phyloP scores from a whole-genome alignment of 345 rosid species.

The Isatis tinctoria region DNA sequence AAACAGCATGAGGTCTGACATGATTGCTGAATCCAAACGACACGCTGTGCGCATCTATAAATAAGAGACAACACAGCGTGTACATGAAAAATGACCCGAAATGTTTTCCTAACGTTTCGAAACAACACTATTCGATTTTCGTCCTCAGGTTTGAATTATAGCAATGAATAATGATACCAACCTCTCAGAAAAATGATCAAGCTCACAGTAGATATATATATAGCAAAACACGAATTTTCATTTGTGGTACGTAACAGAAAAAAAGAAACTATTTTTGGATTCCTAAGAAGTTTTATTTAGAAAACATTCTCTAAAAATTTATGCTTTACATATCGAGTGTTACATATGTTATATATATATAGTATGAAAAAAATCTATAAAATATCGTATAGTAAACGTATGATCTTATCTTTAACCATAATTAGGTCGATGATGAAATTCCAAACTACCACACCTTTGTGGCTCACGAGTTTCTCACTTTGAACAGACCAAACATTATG shows the following conservation, averaged over 20 bases:
- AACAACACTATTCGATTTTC: background rate
- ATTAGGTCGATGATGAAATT: slow-evolving; percentile 23
- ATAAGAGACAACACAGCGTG: background rate
- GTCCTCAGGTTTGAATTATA: background rate
- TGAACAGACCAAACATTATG: slow-evolving; percentile 33
- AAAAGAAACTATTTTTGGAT: background rate
- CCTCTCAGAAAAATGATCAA: background rate
- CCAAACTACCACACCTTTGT: slow-evolving; percentile 31
- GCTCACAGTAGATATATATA: background rate
- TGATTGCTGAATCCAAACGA: background rate
- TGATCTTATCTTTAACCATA: slow-evolving; percentile 17
- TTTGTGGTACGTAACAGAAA: background rate
- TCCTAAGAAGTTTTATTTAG: background rate
- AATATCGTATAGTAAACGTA: background rate
- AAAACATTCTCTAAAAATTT: background rate
- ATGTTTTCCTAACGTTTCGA: background rate
- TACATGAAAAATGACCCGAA: background rate
- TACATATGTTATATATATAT: background rate
- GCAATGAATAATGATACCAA: background rate
- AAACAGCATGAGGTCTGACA: background rate
- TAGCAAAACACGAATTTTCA: background rate
- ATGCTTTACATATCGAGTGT: background rate
- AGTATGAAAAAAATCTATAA: background rate
- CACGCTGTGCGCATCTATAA: background rate
- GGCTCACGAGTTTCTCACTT: slow-evolving; percentile 35